Evolutionary conservation across 305 asterid genomes (phyloP).

Genomic region (Petunia hybrid): DNA sequence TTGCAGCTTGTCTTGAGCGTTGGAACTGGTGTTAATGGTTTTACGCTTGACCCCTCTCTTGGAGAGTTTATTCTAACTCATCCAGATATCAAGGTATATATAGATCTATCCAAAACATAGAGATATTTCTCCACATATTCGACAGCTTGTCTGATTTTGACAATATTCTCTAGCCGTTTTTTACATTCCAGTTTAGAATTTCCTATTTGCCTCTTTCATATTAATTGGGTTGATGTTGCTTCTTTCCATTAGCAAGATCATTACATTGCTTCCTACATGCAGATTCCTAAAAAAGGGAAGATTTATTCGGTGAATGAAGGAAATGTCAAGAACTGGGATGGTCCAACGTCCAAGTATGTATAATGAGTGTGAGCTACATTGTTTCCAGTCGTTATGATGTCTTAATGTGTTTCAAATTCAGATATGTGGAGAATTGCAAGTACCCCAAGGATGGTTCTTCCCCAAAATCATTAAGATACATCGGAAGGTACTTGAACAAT

Average conservation of each 20-base stretch:
- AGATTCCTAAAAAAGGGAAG: conserved; percentile 89
- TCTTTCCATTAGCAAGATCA: conserved; percentile 2
- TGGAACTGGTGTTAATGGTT: conserved; percentile 92
- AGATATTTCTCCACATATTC: neutral
- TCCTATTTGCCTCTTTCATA: neutral
- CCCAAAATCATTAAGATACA: conserved; percentile 90
- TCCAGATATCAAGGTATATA: conserved; percentile 79
- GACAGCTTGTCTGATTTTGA: neutral
- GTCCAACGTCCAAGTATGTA: conserved; percentile 79
- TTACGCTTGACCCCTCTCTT: conserved; percentile 97
- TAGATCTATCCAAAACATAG: no score
- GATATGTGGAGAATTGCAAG: conserved; percentile 90
- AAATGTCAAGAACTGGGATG: conserved; percentile 94
- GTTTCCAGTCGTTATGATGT: conserved; percentile 20
- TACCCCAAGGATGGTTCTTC: conserved; percentile 89
- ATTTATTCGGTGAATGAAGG: conserved; percentile 97
- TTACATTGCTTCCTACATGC: conserved; percentile 31
- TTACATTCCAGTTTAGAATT: neutral
- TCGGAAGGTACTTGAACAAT: conserved; percentile 76
- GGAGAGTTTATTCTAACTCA: conserved; percentile 98
- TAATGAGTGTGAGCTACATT: neutral
- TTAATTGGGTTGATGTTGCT: neutral
- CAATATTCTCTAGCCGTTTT: neutral
- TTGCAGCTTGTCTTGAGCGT: conserved; percentile 85
- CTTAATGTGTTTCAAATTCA: conserved; percentile 42